Conservation (phyloP, 768 basidiomycete genomes). For the Kwoniella shandongensis region DNA sequence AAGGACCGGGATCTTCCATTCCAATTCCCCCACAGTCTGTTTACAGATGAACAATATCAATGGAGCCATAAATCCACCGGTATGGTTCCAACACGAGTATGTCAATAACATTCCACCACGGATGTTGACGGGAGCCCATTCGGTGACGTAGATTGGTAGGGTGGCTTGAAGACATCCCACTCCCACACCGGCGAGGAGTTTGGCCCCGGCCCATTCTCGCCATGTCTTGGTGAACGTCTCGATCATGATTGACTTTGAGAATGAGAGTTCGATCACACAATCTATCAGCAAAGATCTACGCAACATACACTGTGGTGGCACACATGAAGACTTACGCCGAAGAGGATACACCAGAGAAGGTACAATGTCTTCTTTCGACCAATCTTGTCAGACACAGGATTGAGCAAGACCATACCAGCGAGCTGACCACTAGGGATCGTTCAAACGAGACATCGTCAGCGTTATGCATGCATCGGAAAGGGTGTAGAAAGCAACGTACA, state of each 20-base stretch:
- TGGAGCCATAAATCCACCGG: conserved; percentile 26
- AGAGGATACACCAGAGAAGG: conserved; percentile 22
- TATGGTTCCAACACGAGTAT: conserved; percentile 25
- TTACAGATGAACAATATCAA: conserved; percentile 18
- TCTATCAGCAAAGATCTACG: neutral
- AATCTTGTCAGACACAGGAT: conserved; percentile 15
- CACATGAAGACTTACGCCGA: conserved; percentile 14
- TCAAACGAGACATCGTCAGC: neutral
- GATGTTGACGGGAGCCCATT: conserved; percentile 27
- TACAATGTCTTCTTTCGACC: conserved; percentile 25
- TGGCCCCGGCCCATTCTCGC: conserved; percentile 21
- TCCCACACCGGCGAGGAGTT: conserved; percentile 22
- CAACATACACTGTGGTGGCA: neutral
- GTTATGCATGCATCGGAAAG: neutral
- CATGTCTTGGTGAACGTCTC: conserved; percentile 19
- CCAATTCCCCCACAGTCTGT: conserved; percentile 12
- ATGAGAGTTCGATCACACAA: neutral
- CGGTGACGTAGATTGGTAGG: conserved; percentile 23
- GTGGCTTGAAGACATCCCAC: conserved; percentile 23
- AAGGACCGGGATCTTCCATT: conserved; percentile 24
- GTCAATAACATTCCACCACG: conserved; percentile 23
- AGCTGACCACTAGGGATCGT: conserved; percentile 13
- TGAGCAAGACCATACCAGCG: conserved; percentile 20
- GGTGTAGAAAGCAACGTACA: conserved; percentile 6
- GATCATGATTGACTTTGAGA: conserved; percentile 18